phyloP scores from a whole-genome alignment of 2,329 filamentous ascomycete species.

The Pseudogymnoascus sp. region DNA sequence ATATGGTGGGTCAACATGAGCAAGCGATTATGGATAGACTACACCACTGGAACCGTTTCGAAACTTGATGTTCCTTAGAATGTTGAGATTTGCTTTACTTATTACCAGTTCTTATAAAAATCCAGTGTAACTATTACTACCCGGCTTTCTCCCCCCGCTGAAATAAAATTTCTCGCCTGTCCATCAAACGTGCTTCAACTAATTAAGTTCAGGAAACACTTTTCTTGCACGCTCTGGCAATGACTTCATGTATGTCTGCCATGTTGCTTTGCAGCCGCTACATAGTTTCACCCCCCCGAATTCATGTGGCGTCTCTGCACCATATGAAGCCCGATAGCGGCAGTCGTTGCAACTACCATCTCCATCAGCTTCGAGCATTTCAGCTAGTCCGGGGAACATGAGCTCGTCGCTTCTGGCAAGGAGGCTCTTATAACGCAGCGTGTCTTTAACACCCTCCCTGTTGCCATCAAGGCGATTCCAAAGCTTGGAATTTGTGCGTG shows the following conservation, averaged over 20 bases:
- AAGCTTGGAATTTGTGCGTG: conserved; percentile 26
- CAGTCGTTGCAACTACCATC: no score
- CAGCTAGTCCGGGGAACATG: conserved; percentile 17
- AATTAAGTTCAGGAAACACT: neutral
- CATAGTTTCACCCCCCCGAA: no score
- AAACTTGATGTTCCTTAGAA: no score
- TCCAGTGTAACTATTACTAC: neutral
- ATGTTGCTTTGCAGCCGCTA: no score
- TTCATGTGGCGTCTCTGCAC: no score
- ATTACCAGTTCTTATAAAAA: neutral
- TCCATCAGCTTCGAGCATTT: conserved; percentile 10
- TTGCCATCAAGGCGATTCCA: conserved; percentile 26
- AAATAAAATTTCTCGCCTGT: neutral
- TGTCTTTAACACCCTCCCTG: neutral
- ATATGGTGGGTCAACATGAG: no score
- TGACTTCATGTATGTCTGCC: neutral
- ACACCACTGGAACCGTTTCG: no score
- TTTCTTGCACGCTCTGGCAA: neutral
- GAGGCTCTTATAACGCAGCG: conserved; percentile 13
- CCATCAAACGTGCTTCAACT: neutral
- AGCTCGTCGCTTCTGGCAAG: conserved; percentile 13
- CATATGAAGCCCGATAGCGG: no score
- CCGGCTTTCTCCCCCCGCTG: neutral
- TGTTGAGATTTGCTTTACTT: no score
- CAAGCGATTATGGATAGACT: no score